Conservation (phyloP, 208 protist species). For the Trypanosoma congolense region DNA sequence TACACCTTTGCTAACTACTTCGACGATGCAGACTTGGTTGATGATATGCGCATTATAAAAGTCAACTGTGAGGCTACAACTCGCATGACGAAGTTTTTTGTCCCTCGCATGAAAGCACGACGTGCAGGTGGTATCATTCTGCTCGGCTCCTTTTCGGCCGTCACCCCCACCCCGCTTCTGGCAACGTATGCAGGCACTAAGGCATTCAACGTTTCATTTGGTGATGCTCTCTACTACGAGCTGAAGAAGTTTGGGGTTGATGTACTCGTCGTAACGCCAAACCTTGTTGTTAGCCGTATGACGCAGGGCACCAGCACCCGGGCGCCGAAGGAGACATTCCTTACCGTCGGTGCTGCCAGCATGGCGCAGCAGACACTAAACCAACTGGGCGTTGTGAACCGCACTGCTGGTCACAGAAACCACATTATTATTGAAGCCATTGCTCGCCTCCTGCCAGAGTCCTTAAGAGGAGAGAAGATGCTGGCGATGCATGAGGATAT, state of each 20-base stretch:
- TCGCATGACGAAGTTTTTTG: constrained; percentile 80
- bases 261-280: constrained; percentile 65
- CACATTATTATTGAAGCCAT: constrained; percentile 50
- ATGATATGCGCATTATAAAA: constrained; percentile 72
- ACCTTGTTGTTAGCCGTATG: constrained; percentile 79
- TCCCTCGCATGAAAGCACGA: constrained; percentile 67
- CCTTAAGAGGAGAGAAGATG: constrained; percentile 30
- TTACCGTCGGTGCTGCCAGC: constrained; percentile 52
- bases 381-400: constrained; percentile 44
- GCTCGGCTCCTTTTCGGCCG: constrained; percentile 67
- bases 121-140: constrained; percentile 72
- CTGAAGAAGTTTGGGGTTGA: constrained; percentile 55
- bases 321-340: constrained; percentile 60
- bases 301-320: constrained; percentile 61
- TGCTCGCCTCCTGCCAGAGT: constrained; percentile 22
- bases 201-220: constrained; percentile 76
- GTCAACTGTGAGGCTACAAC: constrained; percentile 85
- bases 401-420: constrained; percentile 56
- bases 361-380: constrained; percentile 75
- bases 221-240: constrained; percentile 57
- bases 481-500: constrained; percentile 33
- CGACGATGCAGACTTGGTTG: constrained; percentile 60
- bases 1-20: constrained; percentile 91
- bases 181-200: constrained; percentile 86
- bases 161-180: constrained; percentile 66